Evolutionary conservation across 176 grass and related monocot genomes (phyloP).

Genomic region (Oryza glumipatula): DNA sequence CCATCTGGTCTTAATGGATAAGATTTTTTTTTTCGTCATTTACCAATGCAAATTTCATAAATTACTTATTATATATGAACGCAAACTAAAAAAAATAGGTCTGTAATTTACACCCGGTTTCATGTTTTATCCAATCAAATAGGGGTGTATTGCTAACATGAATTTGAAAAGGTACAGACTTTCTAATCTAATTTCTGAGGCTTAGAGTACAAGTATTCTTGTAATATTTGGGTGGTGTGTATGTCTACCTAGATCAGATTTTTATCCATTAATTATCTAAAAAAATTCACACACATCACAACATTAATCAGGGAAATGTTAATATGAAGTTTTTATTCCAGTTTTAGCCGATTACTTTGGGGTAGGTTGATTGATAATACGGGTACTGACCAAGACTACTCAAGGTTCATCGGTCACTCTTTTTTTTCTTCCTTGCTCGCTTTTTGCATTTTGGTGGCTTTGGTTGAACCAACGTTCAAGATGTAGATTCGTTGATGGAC

Average conservation of each 20-base stretch:
- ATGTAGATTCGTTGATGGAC: not conserved
- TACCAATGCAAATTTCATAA: not conserved
- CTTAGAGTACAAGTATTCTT: no score
- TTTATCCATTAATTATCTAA: no score
- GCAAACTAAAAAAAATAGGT: not conserved
- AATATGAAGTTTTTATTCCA: not conserved
- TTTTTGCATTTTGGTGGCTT: not conserved
- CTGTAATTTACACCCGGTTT: no score
- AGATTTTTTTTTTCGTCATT: not conserved
- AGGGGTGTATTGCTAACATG: not conserved
- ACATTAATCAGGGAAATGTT: no score
- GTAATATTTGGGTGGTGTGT: no score
- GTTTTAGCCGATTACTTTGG: not conserved
- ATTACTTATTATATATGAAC: not conserved
- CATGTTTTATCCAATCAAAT: not conserved
- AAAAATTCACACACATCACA: no score
- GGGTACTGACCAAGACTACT: not conserved
- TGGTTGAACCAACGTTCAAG: not conserved
- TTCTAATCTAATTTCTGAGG: not conserved
- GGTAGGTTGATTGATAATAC: not conserved
- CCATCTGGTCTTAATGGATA: not conserved
- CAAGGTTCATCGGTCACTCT: not conserved
- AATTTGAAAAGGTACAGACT: not conserved
- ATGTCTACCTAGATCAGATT: no score
- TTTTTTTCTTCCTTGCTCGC: not conserved